Conservation (phyloP, 2,329 filamentous ascomycete genomes). For the Talaromyces sp. region DNA sequence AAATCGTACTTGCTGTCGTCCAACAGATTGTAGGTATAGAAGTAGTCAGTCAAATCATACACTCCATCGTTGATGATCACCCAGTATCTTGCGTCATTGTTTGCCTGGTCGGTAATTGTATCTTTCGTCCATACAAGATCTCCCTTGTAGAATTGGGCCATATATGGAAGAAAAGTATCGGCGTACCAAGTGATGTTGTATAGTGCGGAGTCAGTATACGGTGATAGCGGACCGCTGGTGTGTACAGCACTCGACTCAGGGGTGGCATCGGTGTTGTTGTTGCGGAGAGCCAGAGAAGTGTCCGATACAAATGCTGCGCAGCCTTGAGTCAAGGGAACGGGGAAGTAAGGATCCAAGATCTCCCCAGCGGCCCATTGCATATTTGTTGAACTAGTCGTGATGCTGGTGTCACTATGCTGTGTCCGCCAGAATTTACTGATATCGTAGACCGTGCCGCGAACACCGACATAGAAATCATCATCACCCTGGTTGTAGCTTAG, state of each 20-base stretch:
- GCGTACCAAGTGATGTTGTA: conserved; percentile 71
- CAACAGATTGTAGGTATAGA: conserved; percentile 64
- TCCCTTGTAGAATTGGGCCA: conserved; percentile 83
- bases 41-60: conserved; percentile 92
- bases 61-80: conserved; percentile 70
- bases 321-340: conserved; percentile 67
- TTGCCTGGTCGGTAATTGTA: conserved; percentile 62
- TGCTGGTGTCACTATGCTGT: conserved; percentile 73
- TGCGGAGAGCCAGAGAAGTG: conserved; percentile 45
- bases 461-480: conserved; percentile 79
- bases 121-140: conserved; percentile 68
- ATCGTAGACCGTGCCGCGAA: conserved; percentile 87
- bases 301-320: conserved; percentile 70
- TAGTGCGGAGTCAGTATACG: conserved; percentile 57
- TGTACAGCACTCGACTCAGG: conserved; percentile 59
- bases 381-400: conserved; percentile 54
- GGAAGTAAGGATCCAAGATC: conserved; percentile 81
- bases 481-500: conserved; percentile 66
- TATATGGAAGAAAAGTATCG: conserved; percentile 67
- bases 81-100: conserved; percentile 68
- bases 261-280: conserved; percentile 64
- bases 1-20: conserved; percentile 64
- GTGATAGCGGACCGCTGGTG: conserved; percentile 61
- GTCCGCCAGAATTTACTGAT: conserved; percentile 80
- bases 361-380: conserved; percentile 78